Conservation (phyloP, 1,284 basidiomycete genomes). For the Trichosporon coremiiforme region DNA sequence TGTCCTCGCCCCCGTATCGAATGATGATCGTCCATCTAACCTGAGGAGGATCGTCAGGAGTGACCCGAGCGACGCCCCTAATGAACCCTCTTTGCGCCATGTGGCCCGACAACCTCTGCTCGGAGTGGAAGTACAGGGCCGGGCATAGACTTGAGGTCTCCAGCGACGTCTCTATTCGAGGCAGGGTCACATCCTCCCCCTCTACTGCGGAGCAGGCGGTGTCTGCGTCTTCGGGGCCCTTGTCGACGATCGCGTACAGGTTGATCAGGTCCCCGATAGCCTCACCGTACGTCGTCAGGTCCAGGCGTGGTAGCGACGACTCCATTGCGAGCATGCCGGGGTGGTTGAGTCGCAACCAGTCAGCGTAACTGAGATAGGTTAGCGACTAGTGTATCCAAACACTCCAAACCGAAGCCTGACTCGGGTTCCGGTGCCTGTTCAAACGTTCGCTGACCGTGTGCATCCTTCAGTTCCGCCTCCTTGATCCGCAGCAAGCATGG, state of each 20-base stretch:
- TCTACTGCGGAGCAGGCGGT: slow-evolving; percentile 17
- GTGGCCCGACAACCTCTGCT: not conserved
- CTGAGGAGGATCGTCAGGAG: slow-evolving; percentile 49
- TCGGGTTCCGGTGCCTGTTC: not conserved
- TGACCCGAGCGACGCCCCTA: slow-evolving; percentile 40
- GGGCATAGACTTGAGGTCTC: slow-evolving; percentile 25
- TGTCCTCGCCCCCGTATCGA: slow-evolving; percentile 45
- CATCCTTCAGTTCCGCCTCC: not conserved
- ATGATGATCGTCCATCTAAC: slow-evolving; percentile 52
- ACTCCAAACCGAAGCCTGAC: not conserved
- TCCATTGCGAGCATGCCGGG: slow-evolving; percentile 34
- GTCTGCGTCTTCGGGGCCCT: slow-evolving; percentile 17
- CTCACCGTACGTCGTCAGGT: slow-evolving; percentile 46
- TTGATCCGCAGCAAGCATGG: not conserved
- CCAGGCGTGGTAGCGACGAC: slow-evolving; percentile 26
- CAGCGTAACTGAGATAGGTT: slow-evolving; percentile 39
- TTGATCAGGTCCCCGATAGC: slow-evolving; percentile 50
- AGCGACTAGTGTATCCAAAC: not conserved
- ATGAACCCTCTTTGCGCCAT: not conserved
- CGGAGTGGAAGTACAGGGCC: slow-evolving; percentile 40
- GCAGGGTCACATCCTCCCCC: not conserved
- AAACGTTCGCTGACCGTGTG: not conserved
- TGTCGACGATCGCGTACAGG: slow-evolving; percentile 36
- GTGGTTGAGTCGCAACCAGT: slow-evolving; percentile 51
- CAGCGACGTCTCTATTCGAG: not conserved